These are phyloP conservation scores for Xylariales sp. DNA, from an alignment of 2,329 filamentous ascomycete species.

Conservation along the genomic window DNA sequence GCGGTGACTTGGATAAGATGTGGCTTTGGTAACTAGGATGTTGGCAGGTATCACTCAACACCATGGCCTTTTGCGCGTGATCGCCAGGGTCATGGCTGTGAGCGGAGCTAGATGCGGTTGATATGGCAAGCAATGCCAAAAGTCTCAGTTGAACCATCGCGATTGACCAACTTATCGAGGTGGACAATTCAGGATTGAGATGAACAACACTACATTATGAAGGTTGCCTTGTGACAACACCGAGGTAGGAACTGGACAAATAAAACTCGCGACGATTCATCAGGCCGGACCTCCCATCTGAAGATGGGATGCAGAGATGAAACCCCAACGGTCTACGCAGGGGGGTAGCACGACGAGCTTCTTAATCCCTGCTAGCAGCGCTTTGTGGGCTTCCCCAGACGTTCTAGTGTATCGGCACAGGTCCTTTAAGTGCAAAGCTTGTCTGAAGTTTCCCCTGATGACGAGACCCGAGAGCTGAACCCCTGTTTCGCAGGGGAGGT, in stretches of 20 bases:
- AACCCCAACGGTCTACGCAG: slow-evolving; percentile 3
- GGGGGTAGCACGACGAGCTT: background rate
- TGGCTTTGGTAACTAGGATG: slow-evolving; percentile 28
- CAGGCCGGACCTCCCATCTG: background rate
- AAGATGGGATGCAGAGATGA: slow-evolving; percentile 1
- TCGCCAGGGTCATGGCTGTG: slow-evolving; percentile 15
- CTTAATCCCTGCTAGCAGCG: background rate
- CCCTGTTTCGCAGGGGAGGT: slow-evolving; percentile 21
- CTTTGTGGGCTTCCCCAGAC: slow-evolving; percentile 7
- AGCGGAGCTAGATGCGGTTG: slow-evolving; percentile 12
- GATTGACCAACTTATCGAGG: background rate
- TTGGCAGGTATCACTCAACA: slow-evolving; percentile 19
- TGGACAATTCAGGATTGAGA: background rate
- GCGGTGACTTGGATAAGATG: slow-evolving; percentile 30
- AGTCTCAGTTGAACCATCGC: slow-evolving; percentile 15
- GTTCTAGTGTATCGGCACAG: slow-evolving; percentile 5
- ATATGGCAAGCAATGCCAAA: slow-evolving; percentile 12
- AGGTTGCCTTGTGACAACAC: background rate
- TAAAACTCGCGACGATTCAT: background rate
- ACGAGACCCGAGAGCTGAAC: slow-evolving; percentile 12
- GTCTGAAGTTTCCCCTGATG: background rate
- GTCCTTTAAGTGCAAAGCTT: slow-evolving; percentile 5
- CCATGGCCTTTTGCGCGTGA: slow-evolving; percentile 19
- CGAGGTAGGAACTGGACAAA: background rate
- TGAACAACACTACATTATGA: background rate